These are phyloP conservation scores for Gnetum montanum DNA, from an alignment of 75 land plant species.

Conservation along the genomic window DNA sequence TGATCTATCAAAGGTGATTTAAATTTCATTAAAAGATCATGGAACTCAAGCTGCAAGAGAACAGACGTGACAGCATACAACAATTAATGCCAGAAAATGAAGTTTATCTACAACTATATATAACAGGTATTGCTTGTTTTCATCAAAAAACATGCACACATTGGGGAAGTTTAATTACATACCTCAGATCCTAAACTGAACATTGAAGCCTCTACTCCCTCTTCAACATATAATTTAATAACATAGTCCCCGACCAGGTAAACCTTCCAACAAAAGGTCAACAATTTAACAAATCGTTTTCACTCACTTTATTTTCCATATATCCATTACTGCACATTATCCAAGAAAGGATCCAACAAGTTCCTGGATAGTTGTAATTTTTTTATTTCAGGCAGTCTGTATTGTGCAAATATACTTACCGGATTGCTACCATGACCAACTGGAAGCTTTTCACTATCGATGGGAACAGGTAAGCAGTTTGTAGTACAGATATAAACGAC, in stretches of 20 bases:
- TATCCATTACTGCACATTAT: too few relatives aligned
- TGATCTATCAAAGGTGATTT: conserved; percentile 42
- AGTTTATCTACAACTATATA: too few relatives aligned
- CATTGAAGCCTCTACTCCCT: conserved; percentile 46
- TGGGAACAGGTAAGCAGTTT: conserved; percentile 50
- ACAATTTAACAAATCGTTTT: too few relatives aligned
- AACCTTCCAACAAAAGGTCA: conserved; percentile 42
- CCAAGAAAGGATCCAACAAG: too few relatives aligned
- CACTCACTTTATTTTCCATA: too few relatives aligned
- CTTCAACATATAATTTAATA: conserved; percentile 84
- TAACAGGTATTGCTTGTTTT: not conserved
- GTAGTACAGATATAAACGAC: conserved; percentile 45
- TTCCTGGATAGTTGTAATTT: too few relatives aligned
- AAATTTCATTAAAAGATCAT: conserved; percentile 31
- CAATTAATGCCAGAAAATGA: too few relatives aligned
- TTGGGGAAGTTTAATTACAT: conserved; percentile 2
- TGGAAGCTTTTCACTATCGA: conserved; percentile 81
- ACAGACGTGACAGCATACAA: conserved; percentile 5
- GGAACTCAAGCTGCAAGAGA: conserved; percentile 86
- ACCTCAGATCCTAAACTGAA: conserved; percentile 84
- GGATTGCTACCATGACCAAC: conserved; percentile 98
- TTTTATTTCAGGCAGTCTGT: too few relatives aligned
- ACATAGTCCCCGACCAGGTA: conserved; percentile 64
- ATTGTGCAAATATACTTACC: conserved; percentile 42
- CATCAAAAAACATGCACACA: not conserved